Base-by-base conservation (phyloP, 2,329 filamentous ascomycete genomes). In the Blastomyces gilchristii region DNA sequence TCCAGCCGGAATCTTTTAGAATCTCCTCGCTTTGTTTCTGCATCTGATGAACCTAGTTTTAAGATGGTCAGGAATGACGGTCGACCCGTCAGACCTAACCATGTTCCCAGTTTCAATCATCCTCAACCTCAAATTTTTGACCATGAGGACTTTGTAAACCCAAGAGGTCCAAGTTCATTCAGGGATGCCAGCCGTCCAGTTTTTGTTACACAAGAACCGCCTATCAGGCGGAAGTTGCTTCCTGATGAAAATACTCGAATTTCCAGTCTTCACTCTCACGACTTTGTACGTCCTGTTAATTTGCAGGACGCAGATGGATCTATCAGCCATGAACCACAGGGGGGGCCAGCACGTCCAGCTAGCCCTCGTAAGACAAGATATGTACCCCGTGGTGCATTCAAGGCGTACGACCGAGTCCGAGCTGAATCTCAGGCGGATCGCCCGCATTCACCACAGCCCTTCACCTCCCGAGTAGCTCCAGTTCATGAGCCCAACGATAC, bases 281-380 rank as follows among this genome's bases (percentile, higher is more conserved):
- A 71, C 63, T 75, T 76, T 65, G 70, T 75, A 62, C 73, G 73
- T 62, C 69, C 70, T 45, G 65, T 76, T 68, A 71, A 71, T 60
- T 63, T 69, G 37, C 68, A 68, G 49, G 71, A 71, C 28, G 63
- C 66, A 53, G 62, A 65, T 34, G 28, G 34, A 52, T 34, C 39
- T 41, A 22, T 53, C 41, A 59, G 22, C 25, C 47, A 59, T 53
- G 49, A 54, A 43, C 14, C 58, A 37, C 43, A 59, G n/a, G 49
- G 43, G 31, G 34, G 43, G 41, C 41, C 16, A 34, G n/a, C n/a
- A 22, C 34, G 11, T 18, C 50, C 50, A n/a, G 50, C 37, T n/a
- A 52, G 47, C 45, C 59, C 59, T 43, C 47, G 34, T 25, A 34
- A 61, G 12, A 31, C 31, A 53, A 49, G 41, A 58, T 34, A 49